phyloP scores from a whole-genome alignment of 306 rosid genomes.

The Cyamopsis tetragonoloba region DNA sequence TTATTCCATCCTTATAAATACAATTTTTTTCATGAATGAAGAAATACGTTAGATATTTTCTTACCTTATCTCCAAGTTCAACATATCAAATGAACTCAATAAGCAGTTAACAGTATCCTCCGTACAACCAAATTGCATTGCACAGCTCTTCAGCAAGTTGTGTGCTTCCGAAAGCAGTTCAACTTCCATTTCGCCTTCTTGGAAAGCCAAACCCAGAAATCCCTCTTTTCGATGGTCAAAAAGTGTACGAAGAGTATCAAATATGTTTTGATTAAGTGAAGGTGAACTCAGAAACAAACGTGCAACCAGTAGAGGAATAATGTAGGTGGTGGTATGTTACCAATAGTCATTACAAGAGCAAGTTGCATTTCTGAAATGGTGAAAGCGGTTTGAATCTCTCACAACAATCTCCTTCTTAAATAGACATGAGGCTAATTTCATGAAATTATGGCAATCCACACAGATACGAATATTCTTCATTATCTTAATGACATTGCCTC shows the following conservation, averaged over 20 bases:
- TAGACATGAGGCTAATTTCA: conserved; percentile 67
- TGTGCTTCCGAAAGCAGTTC: too few relatives aligned
- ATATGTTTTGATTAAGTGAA: too few relatives aligned
- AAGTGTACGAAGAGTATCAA: too few relatives aligned
- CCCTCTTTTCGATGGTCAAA: too few relatives aligned
- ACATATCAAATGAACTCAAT: conserved; percentile 38
- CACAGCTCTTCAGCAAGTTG: conserved; percentile 32
- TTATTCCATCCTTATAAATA: not conserved
- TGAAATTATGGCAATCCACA: conserved; percentile 87
- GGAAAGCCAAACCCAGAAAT: too few relatives aligned
- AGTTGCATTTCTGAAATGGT: conserved; percentile 58
- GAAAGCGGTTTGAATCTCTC: conserved; percentile 91
- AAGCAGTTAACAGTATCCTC: conserved; percentile 53
- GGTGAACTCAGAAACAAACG: too few relatives aligned
- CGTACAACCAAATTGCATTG: conserved; percentile 54
- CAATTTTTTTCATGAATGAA: not conserved
- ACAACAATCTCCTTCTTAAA: conserved; percentile 66
- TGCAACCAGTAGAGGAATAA: not conserved
- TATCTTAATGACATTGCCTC: conserved; percentile 49
- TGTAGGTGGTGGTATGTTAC: conserved; percentile 41
- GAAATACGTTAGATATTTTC: conserved; percentile 31
- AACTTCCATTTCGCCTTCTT: too few relatives aligned
- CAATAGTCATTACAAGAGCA: conserved; percentile 86
- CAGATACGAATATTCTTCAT: conserved; percentile 91
- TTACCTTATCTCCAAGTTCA: conserved; percentile 47